These are phyloP conservation scores for Colletotrichum shisoi DNA, from an alignment of 2,329 filamentous ascomycete genomes.

Conservation along the genomic window DNA sequence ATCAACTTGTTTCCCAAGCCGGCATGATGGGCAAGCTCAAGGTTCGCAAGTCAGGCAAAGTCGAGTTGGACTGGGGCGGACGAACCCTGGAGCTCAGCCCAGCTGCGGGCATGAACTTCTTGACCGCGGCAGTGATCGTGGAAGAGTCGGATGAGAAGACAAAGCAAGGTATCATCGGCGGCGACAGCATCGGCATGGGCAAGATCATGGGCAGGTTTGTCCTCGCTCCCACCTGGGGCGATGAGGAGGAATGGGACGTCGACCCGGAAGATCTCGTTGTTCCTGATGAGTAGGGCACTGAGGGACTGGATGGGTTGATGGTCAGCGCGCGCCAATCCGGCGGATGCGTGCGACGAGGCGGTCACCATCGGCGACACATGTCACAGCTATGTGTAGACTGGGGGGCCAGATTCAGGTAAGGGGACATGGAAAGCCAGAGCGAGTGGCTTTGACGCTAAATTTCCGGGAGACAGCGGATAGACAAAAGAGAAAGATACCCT, in stretches of 20 bases:
- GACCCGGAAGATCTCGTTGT: constrained; percentile 46
- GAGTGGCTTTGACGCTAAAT: constrained; percentile 17
- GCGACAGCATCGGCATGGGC: constrained; percentile 68
- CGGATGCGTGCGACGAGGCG: neutral
- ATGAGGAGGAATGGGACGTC: constrained; percentile 65
- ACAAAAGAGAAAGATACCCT: constrained; percentile 38
- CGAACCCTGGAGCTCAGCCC: constrained; percentile 60
- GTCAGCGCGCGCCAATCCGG: neutral
- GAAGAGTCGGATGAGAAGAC: constrained; percentile 65
- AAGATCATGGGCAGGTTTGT: constrained; percentile 70
- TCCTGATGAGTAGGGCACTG: constrained; percentile 9
- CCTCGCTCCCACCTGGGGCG: constrained; percentile 65
- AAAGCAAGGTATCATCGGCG: constrained; percentile 52
- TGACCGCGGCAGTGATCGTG: constrained; percentile 67
- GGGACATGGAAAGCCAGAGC: neutral
- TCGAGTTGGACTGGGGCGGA: constrained; percentile 70
- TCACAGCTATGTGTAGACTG: neutral
- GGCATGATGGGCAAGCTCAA: constrained; percentile 68
- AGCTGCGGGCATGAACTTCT: constrained; percentile 63
- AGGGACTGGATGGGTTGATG: neutral
- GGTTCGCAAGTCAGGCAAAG: constrained; percentile 68
- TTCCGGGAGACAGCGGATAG: constrained; percentile 9
- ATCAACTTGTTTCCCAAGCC: constrained; percentile 56
- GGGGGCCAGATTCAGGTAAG: neutral
- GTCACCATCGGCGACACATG: neutral